These are phyloP conservation scores for Porcisia hertigi DNA, from an alignment of 208 protist species.

Conservation along the genomic window DNA sequence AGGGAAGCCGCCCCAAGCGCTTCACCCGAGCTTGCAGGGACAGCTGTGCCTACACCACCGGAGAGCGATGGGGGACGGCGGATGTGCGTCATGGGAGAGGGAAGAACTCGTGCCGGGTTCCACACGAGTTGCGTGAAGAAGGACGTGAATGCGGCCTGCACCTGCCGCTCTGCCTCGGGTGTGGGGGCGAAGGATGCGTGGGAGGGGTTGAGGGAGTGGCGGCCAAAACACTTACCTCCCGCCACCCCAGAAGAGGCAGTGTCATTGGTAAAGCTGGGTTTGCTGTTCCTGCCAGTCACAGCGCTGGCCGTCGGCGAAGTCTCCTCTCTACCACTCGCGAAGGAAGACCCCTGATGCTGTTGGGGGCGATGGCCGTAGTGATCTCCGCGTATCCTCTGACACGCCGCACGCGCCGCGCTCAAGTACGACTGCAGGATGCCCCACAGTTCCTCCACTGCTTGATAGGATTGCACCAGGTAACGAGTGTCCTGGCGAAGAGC, in stretches of 20 bases:
- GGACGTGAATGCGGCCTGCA: constrained; percentile 18
- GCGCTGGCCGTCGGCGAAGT: background rate
- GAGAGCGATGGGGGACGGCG: background rate
- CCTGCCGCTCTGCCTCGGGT: constrained; percentile 12
- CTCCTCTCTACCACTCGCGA: background rate
- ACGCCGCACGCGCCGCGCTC: background rate
- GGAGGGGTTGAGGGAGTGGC: background rate
- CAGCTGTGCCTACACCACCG: background rate
- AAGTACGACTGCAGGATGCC: constrained; percentile 13
- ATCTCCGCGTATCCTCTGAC: constrained; percentile 1
- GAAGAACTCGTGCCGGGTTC: constrained; percentile 11
- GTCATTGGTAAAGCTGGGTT: background rate
- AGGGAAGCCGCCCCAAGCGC: background rate
- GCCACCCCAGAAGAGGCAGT: background rate
- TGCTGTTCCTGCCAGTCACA: background rate
- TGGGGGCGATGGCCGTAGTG: background rate
- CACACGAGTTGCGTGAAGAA: constrained; percentile 27
- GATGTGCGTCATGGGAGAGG: constrained; percentile 15
- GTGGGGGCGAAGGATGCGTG: constrained; percentile 6
- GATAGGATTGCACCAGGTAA: constrained; percentile 26
- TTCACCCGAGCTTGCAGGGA: background rate
- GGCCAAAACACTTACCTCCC: background rate
- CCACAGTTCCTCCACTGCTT: constrained; percentile 30
- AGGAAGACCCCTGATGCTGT: background rate
- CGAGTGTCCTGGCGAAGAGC: constrained; percentile 21